Base-by-base conservation (phyloP, 768 basidiomycete species). In the Imleria badia region DNA sequence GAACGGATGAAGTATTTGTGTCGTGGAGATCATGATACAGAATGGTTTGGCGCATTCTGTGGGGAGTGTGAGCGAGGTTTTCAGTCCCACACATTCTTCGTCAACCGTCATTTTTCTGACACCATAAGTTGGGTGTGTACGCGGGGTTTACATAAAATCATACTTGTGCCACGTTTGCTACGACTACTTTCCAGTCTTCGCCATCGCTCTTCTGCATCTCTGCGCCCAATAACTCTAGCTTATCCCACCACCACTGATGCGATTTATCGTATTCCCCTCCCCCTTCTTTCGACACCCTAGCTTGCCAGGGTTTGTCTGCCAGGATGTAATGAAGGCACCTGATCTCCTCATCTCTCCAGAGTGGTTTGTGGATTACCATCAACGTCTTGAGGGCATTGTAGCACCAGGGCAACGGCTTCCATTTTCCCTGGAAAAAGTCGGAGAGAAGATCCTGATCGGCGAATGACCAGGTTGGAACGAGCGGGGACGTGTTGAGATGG, bases 341-440 rank as follows among this genome's bases (percentile, higher is more conserved):
- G 34, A 95, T 84, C 69, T 94, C 87, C 5, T 86, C 83, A 65
- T 97, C 93, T 41, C 81, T 74, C 96, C 96, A 99, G 62, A 93
- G 66, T 33, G 78, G 67, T 35, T 78, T 70, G 71, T 99, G 97
- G 36, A 85, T 77, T 31, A 76, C 65, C 42, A 88, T 80, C 61
- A 93, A 70, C n/a, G 94, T 90, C 73, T 93, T 94, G 58, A 98
- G 77, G 0, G 94, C 94, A 63, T 99, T 99, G 71, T 94, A 95
- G 56, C 84, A 84, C 84, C 90, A 97, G 1, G 86, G 81, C 38
- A 96, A 72, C 6, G 90, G 86, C 49, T 76, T 79, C 90, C 91
- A 94, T 66, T 71, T 84, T 17, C 87, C 88, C 51, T 78, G 71
- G 76, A 96, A 98, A 66, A 84, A 82, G 31, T 79, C 81, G 2